Percentiles rank a stretch among this genome's conserved stretches.
phyloP scores from a whole-genome alignment of 2,329 filamentous ascomycete genomes.

The Corinectria fuckeliana region DNA sequence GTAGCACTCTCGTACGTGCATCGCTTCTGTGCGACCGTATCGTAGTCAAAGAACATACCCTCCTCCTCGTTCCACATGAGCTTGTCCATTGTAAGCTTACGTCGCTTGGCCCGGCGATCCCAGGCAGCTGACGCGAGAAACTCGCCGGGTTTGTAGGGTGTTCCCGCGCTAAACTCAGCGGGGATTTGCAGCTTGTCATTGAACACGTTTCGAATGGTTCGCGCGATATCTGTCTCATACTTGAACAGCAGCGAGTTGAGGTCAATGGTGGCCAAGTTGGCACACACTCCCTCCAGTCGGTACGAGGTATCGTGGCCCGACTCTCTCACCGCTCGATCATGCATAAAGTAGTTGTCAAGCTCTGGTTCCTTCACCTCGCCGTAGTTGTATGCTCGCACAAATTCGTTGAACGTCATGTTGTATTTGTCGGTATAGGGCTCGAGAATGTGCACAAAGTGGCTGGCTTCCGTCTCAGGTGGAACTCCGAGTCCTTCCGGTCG shows the following conservation, averaged over 20 bases:
- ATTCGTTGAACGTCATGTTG: slow-evolving; percentile 80
- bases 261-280: slow-evolving; percentile 90
- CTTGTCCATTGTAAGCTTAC: slow-evolving; percentile 87
- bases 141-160: slow-evolving; percentile 67
- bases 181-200: slow-evolving; percentile 83
- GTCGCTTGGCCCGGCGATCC: slow-evolving; percentile 86
- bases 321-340: slow-evolving; percentile 94
- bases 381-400: slow-evolving; percentile 87
- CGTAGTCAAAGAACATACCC: slow-evolving; percentile 98
- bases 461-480: slow-evolving; percentile 88
- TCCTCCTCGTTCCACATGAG: slow-evolving; percentile 91
- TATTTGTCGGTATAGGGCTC: slow-evolving; percentile 85
- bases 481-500: slow-evolving; percentile 83
- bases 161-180: slow-evolving; percentile 76
- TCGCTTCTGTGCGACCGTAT: slow-evolving; percentile 81
- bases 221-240: slow-evolving; percentile 92
- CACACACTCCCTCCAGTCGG: slow-evolving; percentile 85
- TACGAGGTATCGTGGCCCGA: slow-evolving; percentile 97
- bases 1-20: slow-evolving; percentile 90
- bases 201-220: slow-evolving; percentile 84
- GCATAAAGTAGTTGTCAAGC: slow-evolving; percentile 92
- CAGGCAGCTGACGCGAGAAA: slow-evolving; percentile 84
- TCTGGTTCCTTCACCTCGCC: slow-evolving; percentile 80
- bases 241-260: slow-evolving; percentile 96
- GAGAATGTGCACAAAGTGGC: slow-evolving; percentile 84